Evolutionary conservation across 176 grass and related monocot genomes (phyloP).

Genomic region (Phragmites australis): DNA sequence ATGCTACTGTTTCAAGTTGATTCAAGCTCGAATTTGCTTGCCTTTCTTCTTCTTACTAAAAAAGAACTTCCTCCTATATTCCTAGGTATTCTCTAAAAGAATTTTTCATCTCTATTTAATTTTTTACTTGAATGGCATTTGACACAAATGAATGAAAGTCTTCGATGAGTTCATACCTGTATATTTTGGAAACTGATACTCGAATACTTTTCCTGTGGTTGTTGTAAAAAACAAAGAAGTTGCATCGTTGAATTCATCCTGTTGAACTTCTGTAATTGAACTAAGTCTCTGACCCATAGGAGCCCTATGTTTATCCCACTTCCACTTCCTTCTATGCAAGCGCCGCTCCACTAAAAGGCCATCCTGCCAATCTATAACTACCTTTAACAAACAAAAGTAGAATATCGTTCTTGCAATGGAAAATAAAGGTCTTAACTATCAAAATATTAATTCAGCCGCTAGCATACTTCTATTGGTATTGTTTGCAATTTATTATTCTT

Average conservation of each 20-base stretch:
- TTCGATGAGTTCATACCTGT: constrained; percentile 45
- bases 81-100: neutral
- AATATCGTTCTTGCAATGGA: constrained; percentile 3
- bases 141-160: constrained; percentile 4
- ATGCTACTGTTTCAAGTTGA: constrained; percentile 10
- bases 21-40: neutral
- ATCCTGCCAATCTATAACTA: constrained; percentile 93
- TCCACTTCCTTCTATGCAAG: constrained; percentile 96
- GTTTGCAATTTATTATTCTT: neutral
- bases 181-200: constrained; percentile 71
- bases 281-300: constrained; percentile 63
- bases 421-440: neutral
- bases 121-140: constrained; percentile 4
- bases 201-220: constrained; percentile 73
- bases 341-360: constrained; percentile 92
- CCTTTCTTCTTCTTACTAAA: neutral
- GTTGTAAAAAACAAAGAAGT: constrained; percentile 73
- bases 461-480: neutral
- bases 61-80: neutral
- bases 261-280: constrained; percentile 71
- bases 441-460: neutral
- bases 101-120: neutral
- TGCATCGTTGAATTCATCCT: constrained; percentile 53
- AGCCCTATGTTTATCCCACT: constrained; percentile 83
- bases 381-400: constrained; percentile 49